Conservation (phyloP, 768 basidiomycete genomes). For the Suillus plorans region DNA sequence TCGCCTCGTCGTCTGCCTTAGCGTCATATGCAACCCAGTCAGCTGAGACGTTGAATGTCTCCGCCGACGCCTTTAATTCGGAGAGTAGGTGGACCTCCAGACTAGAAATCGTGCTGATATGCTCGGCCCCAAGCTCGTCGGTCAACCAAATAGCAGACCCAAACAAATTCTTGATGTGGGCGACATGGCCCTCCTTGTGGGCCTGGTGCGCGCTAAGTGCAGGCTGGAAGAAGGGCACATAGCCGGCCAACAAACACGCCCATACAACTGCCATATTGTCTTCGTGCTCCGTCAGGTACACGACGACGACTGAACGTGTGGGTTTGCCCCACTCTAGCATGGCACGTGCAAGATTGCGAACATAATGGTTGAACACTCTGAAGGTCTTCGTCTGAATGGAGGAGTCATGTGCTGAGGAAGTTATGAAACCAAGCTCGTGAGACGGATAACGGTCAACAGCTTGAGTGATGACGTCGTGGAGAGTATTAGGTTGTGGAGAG, state of each 20-base stretch:
- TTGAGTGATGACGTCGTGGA: conserved; percentile 22
- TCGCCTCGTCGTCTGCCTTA: conserved; percentile 29
- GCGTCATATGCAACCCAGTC: conserved; percentile 21
- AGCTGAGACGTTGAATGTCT: neutral
- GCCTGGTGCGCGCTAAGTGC: conserved; percentile 32
- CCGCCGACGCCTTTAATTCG: conserved; percentile 17
- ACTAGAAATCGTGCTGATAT: conserved; percentile 22
- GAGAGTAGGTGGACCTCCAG: conserved; percentile 26
- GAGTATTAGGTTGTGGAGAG: conserved; percentile 12
- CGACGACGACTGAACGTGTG: conserved; percentile 23
- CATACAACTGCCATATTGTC: conserved; percentile 34
- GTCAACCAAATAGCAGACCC: conserved; percentile 32
- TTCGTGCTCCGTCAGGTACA: conserved; percentile 33
- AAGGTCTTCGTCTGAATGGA: conserved; percentile 27
- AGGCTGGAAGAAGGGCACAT: conserved; percentile 31
- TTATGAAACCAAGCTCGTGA: conserved; percentile 27
- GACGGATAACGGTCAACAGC: conserved; percentile 22
- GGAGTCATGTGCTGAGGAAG: conserved; percentile 30
- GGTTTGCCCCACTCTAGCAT: conserved; percentile 25
- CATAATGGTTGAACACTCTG: conserved; percentile 16
- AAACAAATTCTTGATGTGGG: conserved; percentile 30
- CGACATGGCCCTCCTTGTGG: conserved; percentile 29
- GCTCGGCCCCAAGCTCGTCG: conserved; percentile 25
- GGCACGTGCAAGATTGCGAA: conserved; percentile 21
- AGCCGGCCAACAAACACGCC: conserved; percentile 31